A percentile compares a stretch with the other conserved stretches of the same genome.
These are phyloP conservation scores for Chenopodium berlandieri DNA, from an alignment of 148 eudicot genomes.

Conservation along the genomic window DNA sequence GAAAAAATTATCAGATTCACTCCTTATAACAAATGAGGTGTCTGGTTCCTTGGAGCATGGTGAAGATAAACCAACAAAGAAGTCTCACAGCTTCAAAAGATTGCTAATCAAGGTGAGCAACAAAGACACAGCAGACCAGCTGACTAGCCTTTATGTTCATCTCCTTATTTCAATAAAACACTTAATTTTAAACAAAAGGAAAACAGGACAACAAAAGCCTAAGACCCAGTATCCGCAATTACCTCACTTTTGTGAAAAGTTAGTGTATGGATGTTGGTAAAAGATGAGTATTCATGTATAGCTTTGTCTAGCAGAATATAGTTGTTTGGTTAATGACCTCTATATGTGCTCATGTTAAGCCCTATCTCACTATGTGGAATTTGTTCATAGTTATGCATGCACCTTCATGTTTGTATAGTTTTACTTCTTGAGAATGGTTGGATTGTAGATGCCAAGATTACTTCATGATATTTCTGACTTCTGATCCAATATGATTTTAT, in stretches of 20 bases:
- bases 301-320: not conserved
- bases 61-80: too few relatives aligned
- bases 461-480: not conserved
- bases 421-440: not conserved
- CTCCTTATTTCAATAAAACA: too few relatives aligned
- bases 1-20: too few relatives aligned
- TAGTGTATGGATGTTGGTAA: constrained; percentile 5
- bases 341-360: not conserved
- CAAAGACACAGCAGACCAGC: too few relatives aligned
- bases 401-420: not conserved
- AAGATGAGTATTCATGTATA: not conserved
- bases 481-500: constrained; percentile 1
- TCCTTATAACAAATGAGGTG: too few relatives aligned
- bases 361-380: not conserved
- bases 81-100: too few relatives aligned
- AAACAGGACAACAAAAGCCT: not conserved
- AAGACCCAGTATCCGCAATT: not conserved
- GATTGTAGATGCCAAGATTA: not conserved
- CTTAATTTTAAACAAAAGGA: not conserved
- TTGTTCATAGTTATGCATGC: not conserved
- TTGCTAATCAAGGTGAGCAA: too few relatives aligned
- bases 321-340: constrained; percentile 1
- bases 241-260: not conserved
- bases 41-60: too few relatives aligned
- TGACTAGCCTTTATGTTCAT: too few relatives aligned